Evolutionary conservation across 2,329 filamentous ascomycete species (phyloP).

Genomic region (Beauveria caledonica): DNA sequence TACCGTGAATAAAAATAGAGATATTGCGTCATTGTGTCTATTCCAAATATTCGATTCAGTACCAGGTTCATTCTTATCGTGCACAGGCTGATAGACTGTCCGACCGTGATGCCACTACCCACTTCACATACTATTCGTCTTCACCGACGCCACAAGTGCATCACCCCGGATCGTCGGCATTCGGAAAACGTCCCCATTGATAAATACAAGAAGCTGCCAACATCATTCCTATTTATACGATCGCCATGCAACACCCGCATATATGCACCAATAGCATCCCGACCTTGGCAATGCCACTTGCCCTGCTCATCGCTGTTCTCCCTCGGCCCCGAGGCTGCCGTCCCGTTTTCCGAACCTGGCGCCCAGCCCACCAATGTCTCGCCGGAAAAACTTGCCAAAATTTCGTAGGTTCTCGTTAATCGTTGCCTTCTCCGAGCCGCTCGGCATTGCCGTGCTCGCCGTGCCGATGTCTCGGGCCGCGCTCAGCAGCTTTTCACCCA

Average conservation of each 20-base stretch:
- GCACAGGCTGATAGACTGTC: not conserved
- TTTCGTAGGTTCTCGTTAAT: constrained; percentile 93
- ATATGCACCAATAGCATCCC: not conserved
- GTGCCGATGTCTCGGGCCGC: constrained; percentile 80
- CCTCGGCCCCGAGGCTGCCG: constrained; percentile 27
- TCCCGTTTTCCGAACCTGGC: constrained; percentile 62
- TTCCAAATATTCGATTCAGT: not conserved
- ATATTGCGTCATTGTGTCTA: not conserved
- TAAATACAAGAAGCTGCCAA: not conserved
- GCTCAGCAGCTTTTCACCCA: constrained; percentile 83
- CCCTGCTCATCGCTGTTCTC: constrained; percentile 16
- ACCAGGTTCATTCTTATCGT: not conserved
- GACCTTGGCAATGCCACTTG: not conserved
- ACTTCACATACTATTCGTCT: not conserved
- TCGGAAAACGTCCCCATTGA: not conserved
- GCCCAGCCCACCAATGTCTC: constrained; percentile 73
- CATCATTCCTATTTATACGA: not conserved
- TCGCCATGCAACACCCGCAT: not conserved
- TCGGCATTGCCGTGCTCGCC: constrained; percentile 23
- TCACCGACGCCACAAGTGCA: not conserved
- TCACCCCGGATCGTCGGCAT: not conserved
- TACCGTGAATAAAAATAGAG: not conserved
- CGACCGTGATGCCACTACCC: not conserved
- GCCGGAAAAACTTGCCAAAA: constrained; percentile 90
- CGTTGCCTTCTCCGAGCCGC: constrained; percentile 51